These are phyloP conservation scores for Exophiala dermatitidis DNA, from an alignment of 2,329 filamentous ascomycete species.

Conservation along the genomic window DNA sequence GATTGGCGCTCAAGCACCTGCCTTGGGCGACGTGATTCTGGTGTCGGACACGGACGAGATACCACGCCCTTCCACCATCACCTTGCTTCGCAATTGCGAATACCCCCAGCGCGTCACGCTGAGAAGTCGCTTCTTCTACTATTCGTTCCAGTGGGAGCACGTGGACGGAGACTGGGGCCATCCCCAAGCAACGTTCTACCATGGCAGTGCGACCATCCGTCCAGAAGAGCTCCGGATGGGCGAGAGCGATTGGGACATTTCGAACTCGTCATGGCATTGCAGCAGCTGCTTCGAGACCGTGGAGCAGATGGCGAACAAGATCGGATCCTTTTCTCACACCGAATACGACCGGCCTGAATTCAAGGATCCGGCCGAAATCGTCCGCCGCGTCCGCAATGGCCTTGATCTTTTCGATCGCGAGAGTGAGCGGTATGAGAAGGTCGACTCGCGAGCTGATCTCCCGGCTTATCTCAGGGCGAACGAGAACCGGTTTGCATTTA, in stretches of 20 bases:
- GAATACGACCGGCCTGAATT: conserved; percentile 47
- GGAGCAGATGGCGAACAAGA: conserved; percentile 49
- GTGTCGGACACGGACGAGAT: conserved; percentile 58
- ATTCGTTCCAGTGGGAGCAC: conserved; percentile 50
- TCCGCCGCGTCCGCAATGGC: conserved; percentile 46
- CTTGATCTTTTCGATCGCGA: conserved; percentile 50
- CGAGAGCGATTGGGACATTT: conserved; percentile 31
- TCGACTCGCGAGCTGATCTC: conserved; percentile 42
- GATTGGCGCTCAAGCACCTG: conserved; percentile 37
- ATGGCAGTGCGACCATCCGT: conserved; percentile 44
- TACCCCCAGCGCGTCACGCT: conserved; percentile 50
- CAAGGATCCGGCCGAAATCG: conserved; percentile 44
- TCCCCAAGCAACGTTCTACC: conserved; percentile 54
- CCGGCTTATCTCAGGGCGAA: conserved; percentile 42
- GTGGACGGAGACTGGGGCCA: conserved; percentile 47
- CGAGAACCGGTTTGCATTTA: conserved; percentile 32
- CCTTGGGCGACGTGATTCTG: conserved; percentile 49
- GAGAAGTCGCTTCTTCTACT: conserved; percentile 50
- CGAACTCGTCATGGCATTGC: conserved; percentile 56
- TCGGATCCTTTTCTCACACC: conserved; percentile 51
- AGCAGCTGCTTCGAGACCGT: conserved; percentile 54
- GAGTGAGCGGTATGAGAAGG: conserved; percentile 41
- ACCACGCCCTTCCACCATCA: conserved; percentile 45
- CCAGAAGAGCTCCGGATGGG: conserved; percentile 47
- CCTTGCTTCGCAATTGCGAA: conserved; percentile 45